A percentile compares a stretch with the other conserved stretches of the same genome.
phyloP scores from a whole-genome alignment of 495 filamentous ascomycete species.

The Xylaria longipes region DNA sequence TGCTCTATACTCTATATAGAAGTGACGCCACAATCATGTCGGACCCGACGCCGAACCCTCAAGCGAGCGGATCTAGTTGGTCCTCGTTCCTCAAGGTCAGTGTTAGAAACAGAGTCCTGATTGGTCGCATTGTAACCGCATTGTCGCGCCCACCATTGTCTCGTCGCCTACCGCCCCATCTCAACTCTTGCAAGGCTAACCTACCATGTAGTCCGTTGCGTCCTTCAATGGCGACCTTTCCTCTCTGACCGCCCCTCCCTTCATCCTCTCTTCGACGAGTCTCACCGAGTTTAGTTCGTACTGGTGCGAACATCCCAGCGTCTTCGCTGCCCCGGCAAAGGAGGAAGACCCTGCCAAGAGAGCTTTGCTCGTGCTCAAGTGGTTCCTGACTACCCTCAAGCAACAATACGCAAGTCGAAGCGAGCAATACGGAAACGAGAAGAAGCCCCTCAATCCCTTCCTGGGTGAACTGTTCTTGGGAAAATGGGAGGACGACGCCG shows the following conservation, averaged over 20 bases:
- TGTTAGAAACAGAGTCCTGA: not conserved
- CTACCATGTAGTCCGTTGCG: slow-evolving; percentile 74
- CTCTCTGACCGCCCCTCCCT: slow-evolving; percentile 91
- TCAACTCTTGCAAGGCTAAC: not conserved
- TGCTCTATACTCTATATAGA: not conserved
- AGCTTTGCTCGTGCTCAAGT: slow-evolving; percentile 87
- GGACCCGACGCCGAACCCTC: slow-evolving; percentile 37
- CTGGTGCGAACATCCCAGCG: slow-evolving; percentile 91
- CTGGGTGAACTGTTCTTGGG: slow-evolving; percentile 91
- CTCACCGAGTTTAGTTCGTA: slow-evolving; percentile 95
- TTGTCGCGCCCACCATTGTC: not conserved
- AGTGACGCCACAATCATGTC: slow-evolving; percentile 28
- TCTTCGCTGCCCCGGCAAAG: slow-evolving; percentile 84
- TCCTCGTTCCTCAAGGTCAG: slow-evolving; percentile 60
- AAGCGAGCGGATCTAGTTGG: slow-evolving; percentile 53
- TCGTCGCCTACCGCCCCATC: not conserved
- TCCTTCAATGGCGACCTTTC: slow-evolving; percentile 97
- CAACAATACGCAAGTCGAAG: slow-evolving; percentile 91
- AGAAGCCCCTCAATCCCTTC: slow-evolving; percentile 95
- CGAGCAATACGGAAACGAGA: slow-evolving; percentile 92
- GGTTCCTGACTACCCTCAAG: slow-evolving; percentile 96
- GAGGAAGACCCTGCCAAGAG: slow-evolving; percentile 85
- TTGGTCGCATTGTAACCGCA: not conserved
- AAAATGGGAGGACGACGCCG: slow-evolving; percentile 79
- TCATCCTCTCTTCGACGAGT: slow-evolving; percentile 91